Evolutionary conservation across 2,329 filamentous ascomycete species (phyloP).

Genomic region (Paecilomyces formosus): DNA sequence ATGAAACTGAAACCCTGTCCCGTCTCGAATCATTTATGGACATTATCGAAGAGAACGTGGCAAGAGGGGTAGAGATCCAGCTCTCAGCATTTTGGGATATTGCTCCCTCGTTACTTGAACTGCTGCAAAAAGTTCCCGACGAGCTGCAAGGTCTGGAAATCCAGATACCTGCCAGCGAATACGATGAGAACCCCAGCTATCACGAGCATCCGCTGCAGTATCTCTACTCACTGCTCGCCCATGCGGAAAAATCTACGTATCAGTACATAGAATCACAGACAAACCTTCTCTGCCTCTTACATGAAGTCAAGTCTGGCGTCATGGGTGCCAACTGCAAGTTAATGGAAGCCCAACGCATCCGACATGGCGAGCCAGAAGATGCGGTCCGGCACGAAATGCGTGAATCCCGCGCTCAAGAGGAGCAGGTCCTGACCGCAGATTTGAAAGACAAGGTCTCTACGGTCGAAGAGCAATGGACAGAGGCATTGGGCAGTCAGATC

Average conservation of each 20-base stretch:
- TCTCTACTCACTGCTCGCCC: conserved; percentile 73
- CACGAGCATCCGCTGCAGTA: conserved; percentile 79
- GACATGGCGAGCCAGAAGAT: conserved; percentile 35
- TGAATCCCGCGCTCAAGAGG: conserved; percentile 59
- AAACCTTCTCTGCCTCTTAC: conserved; percentile 80
- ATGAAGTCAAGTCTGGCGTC: conserved; percentile 78
- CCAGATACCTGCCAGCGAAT: conserved; percentile 70
- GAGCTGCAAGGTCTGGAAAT: conserved; percentile 55
- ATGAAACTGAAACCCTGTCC: conserved; percentile 62
- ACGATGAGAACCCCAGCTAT: conserved; percentile 79
- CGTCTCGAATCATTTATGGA: conserved; percentile 70
- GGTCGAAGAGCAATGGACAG: conserved; percentile 85
- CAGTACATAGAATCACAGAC: conserved; percentile 96
- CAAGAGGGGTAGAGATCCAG: conserved; percentile 82
- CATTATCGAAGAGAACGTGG: conserved; percentile 77
- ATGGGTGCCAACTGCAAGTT: conserved; percentile 62
- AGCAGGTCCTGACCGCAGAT: conserved; percentile 67
- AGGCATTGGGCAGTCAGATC: conserved; percentile 74
- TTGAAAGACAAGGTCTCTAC: conserved; percentile 88
- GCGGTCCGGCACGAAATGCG: conserved; percentile 42
- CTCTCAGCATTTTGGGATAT: conserved; percentile 97
- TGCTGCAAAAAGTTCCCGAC: conserved; percentile 72
- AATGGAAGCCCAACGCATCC: conserved; percentile 57
- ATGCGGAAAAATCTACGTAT: conserved; percentile 87
- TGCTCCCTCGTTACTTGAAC: conserved; percentile 68